phyloP scores from a whole-genome alignment of 441 rosid genomes.

The Isatis lusitanica region DNA sequence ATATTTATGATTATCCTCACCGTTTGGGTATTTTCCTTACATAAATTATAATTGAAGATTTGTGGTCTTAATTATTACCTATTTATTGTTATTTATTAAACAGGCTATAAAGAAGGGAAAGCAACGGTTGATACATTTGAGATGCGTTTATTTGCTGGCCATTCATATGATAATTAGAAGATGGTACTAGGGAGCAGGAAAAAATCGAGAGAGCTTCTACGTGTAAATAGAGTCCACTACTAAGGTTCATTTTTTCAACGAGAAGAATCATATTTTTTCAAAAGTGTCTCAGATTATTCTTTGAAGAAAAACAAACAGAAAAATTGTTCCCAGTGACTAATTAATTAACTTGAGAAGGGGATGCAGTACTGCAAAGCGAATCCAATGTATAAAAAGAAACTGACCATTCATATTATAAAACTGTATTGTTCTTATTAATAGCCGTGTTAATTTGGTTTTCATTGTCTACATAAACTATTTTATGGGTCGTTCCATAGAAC shows the following conservation, averaged over 20 bases:
- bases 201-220: constrained; percentile 24
- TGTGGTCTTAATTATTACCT: constrained; percentile 14
- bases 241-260: constrained; percentile 23
- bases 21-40: background rate
- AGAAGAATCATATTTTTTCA: constrained; percentile 23
- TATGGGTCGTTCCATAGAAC: background rate
- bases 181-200: constrained; percentile 41
- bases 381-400: constrained; percentile 16
- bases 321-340: constrained; percentile 1
- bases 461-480: background rate
- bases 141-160: constrained; percentile 65
- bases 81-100: constrained; percentile 31
- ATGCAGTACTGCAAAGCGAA: constrained; percentile 5
- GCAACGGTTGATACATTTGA: constrained; percentile 63
- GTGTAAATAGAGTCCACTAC: constrained; percentile 44
- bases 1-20: constrained; percentile 25
- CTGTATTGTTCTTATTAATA: background rate
- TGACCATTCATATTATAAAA: background rate
- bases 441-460: background rate
- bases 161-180: constrained; percentile 67
- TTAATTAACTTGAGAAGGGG: constrained; percentile 4
- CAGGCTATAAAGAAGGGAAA: constrained; percentile 70
- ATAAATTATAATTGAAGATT: background rate
- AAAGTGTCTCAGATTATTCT: constrained; percentile 28
- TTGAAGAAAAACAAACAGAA: background rate